Evolutionary conservation across 2,329 filamentous ascomycete species (phyloP).

Genomic region (Bertia moriformis): DNA sequence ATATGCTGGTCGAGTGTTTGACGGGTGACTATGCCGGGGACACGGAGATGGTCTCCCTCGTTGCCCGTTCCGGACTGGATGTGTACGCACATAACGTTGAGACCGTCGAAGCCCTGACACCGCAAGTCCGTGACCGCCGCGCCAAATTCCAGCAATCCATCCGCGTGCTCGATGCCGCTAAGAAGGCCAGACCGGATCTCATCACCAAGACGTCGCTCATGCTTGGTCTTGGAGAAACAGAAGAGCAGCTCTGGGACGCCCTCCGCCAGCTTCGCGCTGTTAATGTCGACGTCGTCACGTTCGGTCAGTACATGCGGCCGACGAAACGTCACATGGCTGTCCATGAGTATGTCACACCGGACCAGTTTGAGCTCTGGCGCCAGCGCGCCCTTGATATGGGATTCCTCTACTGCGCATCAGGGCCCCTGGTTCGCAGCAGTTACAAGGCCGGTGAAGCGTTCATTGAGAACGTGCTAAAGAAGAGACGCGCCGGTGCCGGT

Average conservation of each 20-base stretch:
- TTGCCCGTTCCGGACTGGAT: constrained; percentile 78
- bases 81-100: constrained; percentile 97
- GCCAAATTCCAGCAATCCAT: constrained; percentile 82
- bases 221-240: constrained; percentile 85
- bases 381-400: constrained; percentile 83
- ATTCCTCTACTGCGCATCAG: constrained; percentile 90
- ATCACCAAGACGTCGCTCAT: constrained; percentile 99
- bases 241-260: constrained; percentile 69
- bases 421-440: constrained; percentile 80
- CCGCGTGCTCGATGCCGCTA: constrained; percentile 65
- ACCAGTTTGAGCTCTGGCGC: constrained; percentile 81
- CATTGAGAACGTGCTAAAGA: constrained; percentile 93
- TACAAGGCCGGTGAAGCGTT: constrained; percentile 98
- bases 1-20: constrained; percentile 66
- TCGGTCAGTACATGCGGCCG: constrained; percentile 99
- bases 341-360: constrained; percentile 84
- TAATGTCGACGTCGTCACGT: constrained; percentile 87
- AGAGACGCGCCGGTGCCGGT: constrained; percentile 31
- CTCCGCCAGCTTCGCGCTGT: constrained; percentile 67
- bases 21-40: constrained; percentile 82
- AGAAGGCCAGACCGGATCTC: constrained; percentile 53
- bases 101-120: constrained; percentile 81
- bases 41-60: constrained; percentile 69
- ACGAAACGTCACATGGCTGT: constrained; percentile 97
- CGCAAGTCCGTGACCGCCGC: constrained; percentile 74